Conservation (phyloP, 2,329 filamentous ascomycete genomes). For the Thelonectria discophora region DNA sequence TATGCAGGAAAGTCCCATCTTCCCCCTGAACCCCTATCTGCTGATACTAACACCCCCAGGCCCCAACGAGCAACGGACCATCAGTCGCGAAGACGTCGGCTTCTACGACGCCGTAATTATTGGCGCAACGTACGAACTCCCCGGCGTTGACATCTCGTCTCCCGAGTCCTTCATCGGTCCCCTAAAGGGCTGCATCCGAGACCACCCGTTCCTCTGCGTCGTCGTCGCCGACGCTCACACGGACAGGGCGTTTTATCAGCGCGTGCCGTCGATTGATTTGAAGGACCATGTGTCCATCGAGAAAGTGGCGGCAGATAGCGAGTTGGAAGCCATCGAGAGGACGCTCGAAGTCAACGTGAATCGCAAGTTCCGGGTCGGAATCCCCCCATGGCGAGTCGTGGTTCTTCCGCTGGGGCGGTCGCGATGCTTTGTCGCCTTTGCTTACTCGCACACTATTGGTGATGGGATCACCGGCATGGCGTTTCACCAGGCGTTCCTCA, state of each 20-base stretch:
- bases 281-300: conserved; percentile 32
- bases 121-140: conserved; percentile 8
- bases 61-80: conserved; percentile 13
- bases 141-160: neutral
- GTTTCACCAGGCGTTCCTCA: conserved; percentile 38
- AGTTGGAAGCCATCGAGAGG: conserved; percentile 20
- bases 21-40: neutral
- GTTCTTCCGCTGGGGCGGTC: conserved; percentile 23
- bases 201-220: conserved; percentile 36
- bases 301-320: neutral
- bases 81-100: conserved; percentile 10
- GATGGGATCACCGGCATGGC: conserved; percentile 34
- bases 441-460: conserved; percentile 37
- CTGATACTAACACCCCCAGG: neutral
- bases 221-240: conserved; percentile 30
- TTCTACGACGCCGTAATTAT: conserved; percentile 14
- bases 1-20: neutral
- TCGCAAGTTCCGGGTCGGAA: conserved; percentile 26
- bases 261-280: conserved; percentile 28
- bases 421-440: conserved; percentile 35
- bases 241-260: conserved; percentile 36
- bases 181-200: conserved; percentile 30
- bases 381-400: conserved; percentile 37
- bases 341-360: conserved; percentile 28
- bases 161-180: conserved; percentile 27